These are phyloP conservation scores for Tubosaeta sp. DNA, from an alignment of 768 basidiomycete species.

Conservation along the genomic window DNA sequence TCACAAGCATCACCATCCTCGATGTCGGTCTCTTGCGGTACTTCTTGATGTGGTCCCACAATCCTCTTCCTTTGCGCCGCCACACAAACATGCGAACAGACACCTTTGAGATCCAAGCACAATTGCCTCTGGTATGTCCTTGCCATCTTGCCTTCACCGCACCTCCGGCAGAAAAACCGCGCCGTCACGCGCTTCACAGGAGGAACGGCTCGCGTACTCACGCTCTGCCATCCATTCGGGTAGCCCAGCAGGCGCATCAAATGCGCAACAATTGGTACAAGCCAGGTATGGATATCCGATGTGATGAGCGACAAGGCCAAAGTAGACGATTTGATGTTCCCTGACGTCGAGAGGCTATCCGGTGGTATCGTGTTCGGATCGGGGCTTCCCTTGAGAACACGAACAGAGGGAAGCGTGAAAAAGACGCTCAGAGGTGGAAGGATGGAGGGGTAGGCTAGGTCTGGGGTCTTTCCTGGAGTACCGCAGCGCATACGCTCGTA, in stretches of 20 bases:
- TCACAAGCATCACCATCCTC: neutral
- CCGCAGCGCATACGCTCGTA: conserved; percentile 44
- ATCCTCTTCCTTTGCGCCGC: neutral
- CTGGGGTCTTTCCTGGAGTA: neutral
- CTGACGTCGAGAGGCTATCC: neutral
- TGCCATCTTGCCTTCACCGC: conserved; percentile 35
- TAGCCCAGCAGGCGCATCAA: conserved; percentile 48
- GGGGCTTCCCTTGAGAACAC: conserved; percentile 28
- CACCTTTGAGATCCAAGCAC: conserved; percentile 54
- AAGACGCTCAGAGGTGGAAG: conserved; percentile 49
- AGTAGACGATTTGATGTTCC: conserved; percentile 21
- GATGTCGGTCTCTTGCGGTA: neutral
- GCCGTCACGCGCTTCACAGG: conserved; percentile 58
- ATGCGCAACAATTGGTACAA: conserved; percentile 36
- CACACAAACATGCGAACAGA: conserved; percentile 57
- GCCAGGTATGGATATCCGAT: conserved; percentile 49
- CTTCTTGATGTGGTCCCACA: neutral
- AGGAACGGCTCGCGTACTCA: conserved; percentile 44
- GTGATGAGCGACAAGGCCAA: conserved; percentile 37
- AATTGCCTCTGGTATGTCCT: conserved; percentile 34
- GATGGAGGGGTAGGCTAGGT: conserved; percentile 5
- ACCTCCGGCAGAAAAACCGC: conserved; percentile 53
- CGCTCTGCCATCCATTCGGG: conserved; percentile 44
- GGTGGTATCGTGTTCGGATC: conserved; percentile 7
- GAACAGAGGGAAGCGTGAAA: conserved; percentile 44